These are phyloP conservation scores for Phytophthora boehmeriae DNA, from an alignment of 352 stramenopile genomes.

Conservation along the genomic window DNA sequence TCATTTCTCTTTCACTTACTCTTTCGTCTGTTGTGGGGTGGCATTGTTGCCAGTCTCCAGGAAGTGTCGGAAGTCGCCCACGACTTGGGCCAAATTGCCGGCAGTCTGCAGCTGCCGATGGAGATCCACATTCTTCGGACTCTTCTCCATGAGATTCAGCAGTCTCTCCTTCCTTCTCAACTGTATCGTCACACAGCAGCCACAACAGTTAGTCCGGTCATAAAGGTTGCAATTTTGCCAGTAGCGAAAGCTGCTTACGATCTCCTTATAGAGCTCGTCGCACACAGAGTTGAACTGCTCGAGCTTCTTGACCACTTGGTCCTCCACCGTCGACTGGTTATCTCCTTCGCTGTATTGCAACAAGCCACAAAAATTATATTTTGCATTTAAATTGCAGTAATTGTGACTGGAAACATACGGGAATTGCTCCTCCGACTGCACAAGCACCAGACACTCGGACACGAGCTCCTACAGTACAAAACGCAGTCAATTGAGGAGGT, in stretches of 20 bases:
- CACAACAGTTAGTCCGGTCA: conserved; percentile 9
- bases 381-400: not conserved
- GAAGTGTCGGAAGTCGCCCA: conserved; percentile 84
- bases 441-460: conserved; percentile 71
- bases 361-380: not conserved
- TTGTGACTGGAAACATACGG: conserved; percentile 40
- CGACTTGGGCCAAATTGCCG: conserved; percentile 81
- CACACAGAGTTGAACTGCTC: conserved; percentile 90
- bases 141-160: conserved; percentile 87
- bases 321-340: conserved; percentile 49
- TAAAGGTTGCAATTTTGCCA: too few relatives aligned
- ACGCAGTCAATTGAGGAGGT: conserved; percentile 15
- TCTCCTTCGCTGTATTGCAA: conserved; percentile 38
- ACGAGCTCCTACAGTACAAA: conserved; percentile 63
- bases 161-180: conserved; percentile 83
- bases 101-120: conserved; percentile 88
- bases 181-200: conserved; percentile 29
- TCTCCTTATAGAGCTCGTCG: conserved; percentile 90
- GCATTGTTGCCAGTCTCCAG: conserved; percentile 65
- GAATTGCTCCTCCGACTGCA: conserved; percentile 79
- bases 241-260: too few relatives aligned
- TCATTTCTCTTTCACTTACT: conserved; percentile 34
- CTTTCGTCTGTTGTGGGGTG: conserved; percentile 35
- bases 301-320: conserved; percentile 86
- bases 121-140: conserved; percentile 80